Percentiles rank a stretch among this genome's conserved stretches.
phyloP scores from a whole-genome alignment of 495 filamentous ascomycete species.

The Rhizodiscina lignyota region DNA sequence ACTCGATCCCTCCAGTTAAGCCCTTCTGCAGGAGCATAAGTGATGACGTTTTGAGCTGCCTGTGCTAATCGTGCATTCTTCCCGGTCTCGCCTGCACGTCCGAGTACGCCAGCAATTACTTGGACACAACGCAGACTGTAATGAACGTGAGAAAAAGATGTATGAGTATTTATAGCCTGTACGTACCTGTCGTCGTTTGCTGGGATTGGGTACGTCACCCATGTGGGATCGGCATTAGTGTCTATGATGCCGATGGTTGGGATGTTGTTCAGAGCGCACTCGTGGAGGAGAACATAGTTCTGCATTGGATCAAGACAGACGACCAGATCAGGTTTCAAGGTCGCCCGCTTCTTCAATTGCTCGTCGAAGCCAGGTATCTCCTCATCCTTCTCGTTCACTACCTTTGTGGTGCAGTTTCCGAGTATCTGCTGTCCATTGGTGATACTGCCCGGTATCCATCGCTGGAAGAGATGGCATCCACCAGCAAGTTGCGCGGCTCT shows the following conservation, averaged over 20 bases:
- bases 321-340: conserved; percentile 75
- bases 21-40: conserved; percentile 33
- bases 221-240: conserved; percentile 80
- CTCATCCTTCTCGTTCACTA: conserved; percentile 54
- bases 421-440: conserved; percentile 89
- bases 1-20: too few species aligned
- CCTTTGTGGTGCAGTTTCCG: conserved; percentile 41
- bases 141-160: conserved; percentile 2
- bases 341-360: conserved; percentile 40
- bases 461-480: conserved; percentile 80
- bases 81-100: conserved; percentile 67
- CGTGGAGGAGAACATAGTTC: conserved; percentile 77
- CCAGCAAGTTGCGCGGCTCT: conserved; percentile 59
- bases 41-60: conserved; percentile 40
- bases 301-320: conserved; percentile 84
- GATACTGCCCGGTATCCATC: conserved; percentile 83
- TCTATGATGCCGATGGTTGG: conserved; percentile 92
- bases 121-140: conserved; percentile 58
- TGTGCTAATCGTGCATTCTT: conserved; percentile 43
- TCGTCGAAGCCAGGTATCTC: conserved; percentile 46
- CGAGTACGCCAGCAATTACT: conserved; percentile 73
- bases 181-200: conserved; percentile 83
- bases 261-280: conserved; percentile 74
- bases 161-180: not conserved
- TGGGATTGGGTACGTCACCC: conserved; percentile 93